Base-by-base conservation (phyloP, 441 rosid species). In the Omphalea diandra region DNA sequence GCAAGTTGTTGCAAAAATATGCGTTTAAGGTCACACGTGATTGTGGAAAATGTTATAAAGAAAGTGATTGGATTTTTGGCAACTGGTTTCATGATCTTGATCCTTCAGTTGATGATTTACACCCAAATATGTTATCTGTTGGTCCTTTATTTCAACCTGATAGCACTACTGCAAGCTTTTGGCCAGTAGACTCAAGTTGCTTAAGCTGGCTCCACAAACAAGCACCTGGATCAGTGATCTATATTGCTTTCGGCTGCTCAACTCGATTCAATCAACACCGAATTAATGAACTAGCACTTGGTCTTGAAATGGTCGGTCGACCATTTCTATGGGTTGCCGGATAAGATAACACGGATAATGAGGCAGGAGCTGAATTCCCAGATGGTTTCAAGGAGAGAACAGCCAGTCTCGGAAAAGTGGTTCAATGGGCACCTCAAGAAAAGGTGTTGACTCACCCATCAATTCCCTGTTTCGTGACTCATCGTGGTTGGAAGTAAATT, bases 401-500 rank as follows among this genome's bases (percentile, higher is more conserved):
- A 1, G 87, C 83, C 2, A 82, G 72, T 1, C 79, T 56, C 4
- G 96, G 91, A 3, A 78, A 71, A 44, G 75, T 89, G 0, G 87
- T 89, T 41, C 70, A 83, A 49, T 91, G 97, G 97, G 79, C 89
- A 63, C 82, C 90, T 0, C 97, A 89, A 64, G 92, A 85, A 77
- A 71, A 83, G 58, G 92, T 91, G 5, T 71, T 89, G 63, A 80
- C 80, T 69, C 93, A 90, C 70, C 83, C 87, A 12, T 77, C 90
- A 0, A 75, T 83, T 44, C 86, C 80, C 2, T 85, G 89, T 74
- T 91, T 91, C 59, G 75, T 87, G 18, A 82, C 88, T 0, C 96
- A 91, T 47, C 88, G 96, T 38, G 90, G 96, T 3, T 91, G 97
- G 96, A 87, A 87, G 77, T 89, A 95, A 2, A 79, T 90, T 0